Base-by-base conservation (phyloP, 805 yeast species). In the Starmerella floricola region DNA sequence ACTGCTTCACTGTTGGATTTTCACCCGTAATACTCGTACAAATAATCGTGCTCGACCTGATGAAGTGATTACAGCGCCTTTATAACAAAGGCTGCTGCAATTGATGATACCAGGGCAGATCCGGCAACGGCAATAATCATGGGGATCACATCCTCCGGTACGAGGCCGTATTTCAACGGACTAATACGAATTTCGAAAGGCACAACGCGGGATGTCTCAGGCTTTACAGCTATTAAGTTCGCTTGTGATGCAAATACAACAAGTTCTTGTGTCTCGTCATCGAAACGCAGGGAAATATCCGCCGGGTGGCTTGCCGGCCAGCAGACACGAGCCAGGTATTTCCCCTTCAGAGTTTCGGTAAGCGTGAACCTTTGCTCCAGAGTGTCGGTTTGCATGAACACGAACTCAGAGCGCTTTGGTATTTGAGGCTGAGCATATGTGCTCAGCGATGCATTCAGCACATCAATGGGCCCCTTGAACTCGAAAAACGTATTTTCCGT, bases 221-320 rank as follows among this genome's bases (percentile, higher is more conserved):
- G 15, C 11, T 17, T 3, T 5, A 47, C 26, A 4, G 38, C 12
- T 8, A 47, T 46, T 10, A 46, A 20, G 27, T 49, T 38, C 28
- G 29, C 41, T 3, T 34, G 20, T 1, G 53, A 49, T 2, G 34
- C 52, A 2, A 23, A n/a, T 4, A 45, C 48, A 2, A 34, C 36
- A 6, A 50, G 27, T 4, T 28, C 17, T 1, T 21, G 12, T 23
- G 15, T 16, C 2, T 17, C 27, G 10, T 41, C 49, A 20, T 48
- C 41, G 41, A 48, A 57, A 12, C 18, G 31, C 1, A 60, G 32
- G 3, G 35, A 41, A 16, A 60, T 42, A 23, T 52, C 55, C 2
- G 57, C 54, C 2, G 64, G 63, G 24, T 41, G 36, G 15, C 58
- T 48, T 3, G 64, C 63, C 0, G 63, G 62, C 64, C 63, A 60